Base-by-base conservation (phyloP, 1,284 basidiomycete species). In the Jaminaea rosea region DNA sequence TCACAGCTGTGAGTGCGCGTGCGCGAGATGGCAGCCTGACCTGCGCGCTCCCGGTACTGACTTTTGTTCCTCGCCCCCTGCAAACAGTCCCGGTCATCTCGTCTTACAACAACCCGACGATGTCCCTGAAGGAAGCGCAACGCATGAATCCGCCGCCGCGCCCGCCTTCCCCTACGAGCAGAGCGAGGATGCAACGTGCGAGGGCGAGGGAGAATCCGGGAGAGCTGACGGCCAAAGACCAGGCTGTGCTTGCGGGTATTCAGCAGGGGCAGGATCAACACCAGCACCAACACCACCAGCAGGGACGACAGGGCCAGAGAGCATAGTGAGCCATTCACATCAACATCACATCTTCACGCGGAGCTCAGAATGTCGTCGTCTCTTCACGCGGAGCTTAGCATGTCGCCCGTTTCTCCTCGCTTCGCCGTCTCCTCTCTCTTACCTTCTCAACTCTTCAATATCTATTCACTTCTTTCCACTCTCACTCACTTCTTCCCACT, bases 91-190 rank as follows among this genome's bases (percentile, higher is more conserved):
- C 92, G 23, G 92, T 98, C 50, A 85, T 96, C 23, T 96, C 92
- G 5, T 94, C 90, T 1, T 92, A 89, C 78, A 96, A 96, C 73
- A 91, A 97, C 53, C 88, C 91, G 2, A 98, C 92, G 1, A 97
- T 99, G 31, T 88, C 91, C 2, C 81, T 99, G 34, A 83, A 85
- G 36, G 88, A 96, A 44, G 93, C 93, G 0, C 92, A 97, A 77
- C 84, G 91, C 7, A 88, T 97, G 87, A 90, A 88, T 67, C 90
- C 90, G 0, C 85, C 88, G 0, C 93, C 93, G 10, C 81, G 93
- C 10, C 93, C 94, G 1, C 94, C 93, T 0, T 93, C 89, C 1
- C 94, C 94, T 0, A 82, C 82, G 0, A 83, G 85, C 8, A 84
- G 92, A 13, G 89, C 83, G 4, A 87, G 90, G 4, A 88, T 87